These are phyloP conservation scores for Farysia itapuensis DNA, from an alignment of 1,284 basidiomycete genomes.

Conservation along the genomic window DNA sequence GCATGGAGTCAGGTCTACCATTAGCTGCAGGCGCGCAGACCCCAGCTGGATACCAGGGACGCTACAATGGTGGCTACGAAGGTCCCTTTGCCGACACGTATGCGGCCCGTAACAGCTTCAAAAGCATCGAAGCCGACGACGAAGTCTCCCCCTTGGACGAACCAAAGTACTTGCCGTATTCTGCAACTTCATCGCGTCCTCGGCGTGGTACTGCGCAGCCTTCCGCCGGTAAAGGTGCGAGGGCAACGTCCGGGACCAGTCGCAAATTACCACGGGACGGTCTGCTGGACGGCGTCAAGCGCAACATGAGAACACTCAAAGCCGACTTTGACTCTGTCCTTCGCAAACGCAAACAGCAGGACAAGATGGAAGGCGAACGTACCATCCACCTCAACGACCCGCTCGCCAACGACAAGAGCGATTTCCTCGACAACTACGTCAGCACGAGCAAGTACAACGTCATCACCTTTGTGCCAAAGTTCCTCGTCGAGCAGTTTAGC, in stretches of 20 bases:
- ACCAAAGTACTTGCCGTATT: conserved; percentile 12
- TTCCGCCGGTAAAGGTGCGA: conserved; percentile 3
- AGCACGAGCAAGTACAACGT: conserved; percentile 95
- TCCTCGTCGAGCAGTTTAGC: conserved; percentile 89
- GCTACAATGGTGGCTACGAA: conserved; percentile 12
- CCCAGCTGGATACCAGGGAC: conserved; percentile 31
- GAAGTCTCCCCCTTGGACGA: conserved; percentile 31
- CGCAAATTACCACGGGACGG: conserved; percentile 35
- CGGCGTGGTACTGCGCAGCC: background rate
- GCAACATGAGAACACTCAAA: conserved; percentile 32
- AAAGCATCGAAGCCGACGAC: conserved; percentile 58
- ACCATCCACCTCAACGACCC: conserved; percentile 53
- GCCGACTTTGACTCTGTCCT: conserved; percentile 38
- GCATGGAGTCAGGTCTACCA: conserved; percentile 43
- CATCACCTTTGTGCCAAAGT: conserved; percentile 87
- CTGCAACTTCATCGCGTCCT: background rate
- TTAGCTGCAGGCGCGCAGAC: conserved; percentile 32
- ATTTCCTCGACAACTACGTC: conserved; percentile 71
- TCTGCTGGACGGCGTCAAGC: conserved; percentile 34
- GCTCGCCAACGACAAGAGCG: conserved; percentile 44
- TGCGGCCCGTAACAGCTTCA: conserved; percentile 37
- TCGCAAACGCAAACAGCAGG: conserved; percentile 27
- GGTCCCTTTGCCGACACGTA: conserved; percentile 49
- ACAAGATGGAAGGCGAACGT: conserved; percentile 43
- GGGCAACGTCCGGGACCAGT: conserved; percentile 9